Evolutionary conservation across 139 green algal genomes (phyloP).

Genomic region (Eudorina sp.): DNA sequence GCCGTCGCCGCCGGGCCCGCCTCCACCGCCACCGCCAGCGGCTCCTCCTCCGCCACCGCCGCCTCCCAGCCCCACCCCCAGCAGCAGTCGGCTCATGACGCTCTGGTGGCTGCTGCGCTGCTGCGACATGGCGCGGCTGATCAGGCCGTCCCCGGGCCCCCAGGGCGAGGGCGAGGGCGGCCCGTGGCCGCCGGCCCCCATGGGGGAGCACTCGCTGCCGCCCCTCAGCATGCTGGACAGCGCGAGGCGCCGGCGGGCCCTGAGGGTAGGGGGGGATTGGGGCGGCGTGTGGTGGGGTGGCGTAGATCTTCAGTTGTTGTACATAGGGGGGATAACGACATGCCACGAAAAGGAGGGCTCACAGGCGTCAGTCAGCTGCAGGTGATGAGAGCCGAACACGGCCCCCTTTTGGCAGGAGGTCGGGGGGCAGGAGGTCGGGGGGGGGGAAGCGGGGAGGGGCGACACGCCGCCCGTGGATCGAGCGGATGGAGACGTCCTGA

Average conservation of each 20-base stretch:
- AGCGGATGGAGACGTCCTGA: no score
- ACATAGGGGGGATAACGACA: no score
- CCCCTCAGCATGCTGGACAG: background rate
- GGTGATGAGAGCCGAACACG: no score
- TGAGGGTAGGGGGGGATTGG: background rate
- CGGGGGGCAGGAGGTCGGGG: no score
- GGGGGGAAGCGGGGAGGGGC: no score
- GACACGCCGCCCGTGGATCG: no score
- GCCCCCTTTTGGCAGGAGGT: background rate
- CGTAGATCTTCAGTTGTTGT: no score
- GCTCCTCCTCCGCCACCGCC: background rate
- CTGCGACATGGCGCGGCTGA: background rate
- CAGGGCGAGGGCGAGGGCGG: background rate
- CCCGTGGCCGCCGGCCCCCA: background rate
- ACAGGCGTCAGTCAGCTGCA: no score
- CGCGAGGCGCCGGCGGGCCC: background rate
- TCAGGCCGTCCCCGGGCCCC: background rate
- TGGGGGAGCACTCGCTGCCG: background rate
- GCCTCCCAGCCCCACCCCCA: background rate
- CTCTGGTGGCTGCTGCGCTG: background rate
- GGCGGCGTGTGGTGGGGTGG: background rate
- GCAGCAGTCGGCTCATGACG: background rate
- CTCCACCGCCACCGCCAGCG: background rate
- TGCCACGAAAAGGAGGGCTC: no score
- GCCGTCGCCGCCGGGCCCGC: background rate